These are phyloP conservation scores for Volvox reticuliferus DNA, from an alignment of 139 green algal genomes.

Conservation along the genomic window DNA sequence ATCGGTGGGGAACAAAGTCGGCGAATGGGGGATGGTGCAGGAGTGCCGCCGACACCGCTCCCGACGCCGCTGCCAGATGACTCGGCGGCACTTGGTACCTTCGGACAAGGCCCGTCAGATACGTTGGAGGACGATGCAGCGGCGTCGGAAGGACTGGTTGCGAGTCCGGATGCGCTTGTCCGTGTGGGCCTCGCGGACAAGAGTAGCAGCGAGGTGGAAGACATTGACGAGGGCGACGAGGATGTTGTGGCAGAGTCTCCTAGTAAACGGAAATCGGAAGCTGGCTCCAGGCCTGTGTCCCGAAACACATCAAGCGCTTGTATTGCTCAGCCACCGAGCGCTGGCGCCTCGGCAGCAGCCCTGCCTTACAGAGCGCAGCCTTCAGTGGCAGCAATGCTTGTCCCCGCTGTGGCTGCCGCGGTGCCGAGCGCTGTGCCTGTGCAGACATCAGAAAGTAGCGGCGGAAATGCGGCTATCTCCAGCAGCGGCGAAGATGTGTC, in stretches of 20 bases:
- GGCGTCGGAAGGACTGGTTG: slow-evolving; percentile 9
- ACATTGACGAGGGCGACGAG: not conserved
- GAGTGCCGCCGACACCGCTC: not conserved
- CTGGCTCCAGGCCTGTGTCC: no score
- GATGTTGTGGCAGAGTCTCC: not conserved
- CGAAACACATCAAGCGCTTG: no score
- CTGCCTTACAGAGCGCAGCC: not conserved
- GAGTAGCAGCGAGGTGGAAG: no score
- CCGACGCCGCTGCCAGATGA: not conserved
- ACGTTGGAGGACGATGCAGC: slow-evolving; percentile 1
- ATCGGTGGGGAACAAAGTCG: not conserved
- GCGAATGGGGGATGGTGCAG: not conserved
- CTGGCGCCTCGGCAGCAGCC: not conserved
- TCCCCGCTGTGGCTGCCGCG: not conserved
- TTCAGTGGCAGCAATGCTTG: not conserved
- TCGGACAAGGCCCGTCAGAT: slow-evolving; percentile 12
- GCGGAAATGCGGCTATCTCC: not conserved
- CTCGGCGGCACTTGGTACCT: not conserved
- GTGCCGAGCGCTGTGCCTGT: not conserved
- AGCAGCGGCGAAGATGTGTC: not conserved
- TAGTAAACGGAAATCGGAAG: not conserved
- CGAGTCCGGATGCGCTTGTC: not conserved
- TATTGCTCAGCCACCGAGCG: not conserved
- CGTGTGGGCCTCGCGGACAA: no score
- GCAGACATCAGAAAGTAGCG: not conserved